Evolutionary conservation across 1,284 basidiomycete species (phyloP), one percentile per base, ranked within the genome.

Genomic region (Earliella scabrosa): DNA sequence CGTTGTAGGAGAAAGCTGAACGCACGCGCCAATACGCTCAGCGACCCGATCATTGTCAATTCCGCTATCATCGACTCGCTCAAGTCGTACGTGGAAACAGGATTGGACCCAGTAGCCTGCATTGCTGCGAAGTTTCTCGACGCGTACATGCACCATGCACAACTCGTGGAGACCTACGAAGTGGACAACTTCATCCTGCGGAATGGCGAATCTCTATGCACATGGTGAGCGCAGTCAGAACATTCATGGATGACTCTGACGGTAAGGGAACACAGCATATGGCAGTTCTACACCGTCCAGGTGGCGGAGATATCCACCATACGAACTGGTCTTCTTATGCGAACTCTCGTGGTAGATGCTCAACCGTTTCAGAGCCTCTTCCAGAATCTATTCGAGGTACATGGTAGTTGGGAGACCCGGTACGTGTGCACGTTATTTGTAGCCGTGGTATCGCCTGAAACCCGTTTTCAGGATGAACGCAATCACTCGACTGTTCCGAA

Each of bases 131-230:
- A 82, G 62, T 90, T 89, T 63, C 65, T 90, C n/a, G 73, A 80
- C 57, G 70, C 77, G 13, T 85, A 89, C 61, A 68, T 86, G 31
- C 80, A 77, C 40, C 80, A 86, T 38, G 79, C 85, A 0, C 76
- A 81, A 1, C 77, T 83, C 35, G 67, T 90, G 43, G 85, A 87
- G 63, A 66, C 80, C 1, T 80, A 86, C 60, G 88, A 89, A 68
- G 75, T 87, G 2, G 87, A 89, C 62, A 87, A 88, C 66, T 88
- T 90, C 64, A 78, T 89, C 23, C 66, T 89, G 38, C 78, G 81
- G 31, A 88, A 89, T 60, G 83, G 80, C 16, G 68, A 71, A 34
- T 68, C 82, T 20, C 72, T 90, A 20, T 77, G 78, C 38, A 69
- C 73, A 36, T 88, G 87, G 88, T 88, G 66, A 16, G 10, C 5